Evolutionary conservation across 129 eudicot genomes (phyloP), one percentile per base, ranked within the genome.

Genomic region (Pittosporum tobira): DNA sequence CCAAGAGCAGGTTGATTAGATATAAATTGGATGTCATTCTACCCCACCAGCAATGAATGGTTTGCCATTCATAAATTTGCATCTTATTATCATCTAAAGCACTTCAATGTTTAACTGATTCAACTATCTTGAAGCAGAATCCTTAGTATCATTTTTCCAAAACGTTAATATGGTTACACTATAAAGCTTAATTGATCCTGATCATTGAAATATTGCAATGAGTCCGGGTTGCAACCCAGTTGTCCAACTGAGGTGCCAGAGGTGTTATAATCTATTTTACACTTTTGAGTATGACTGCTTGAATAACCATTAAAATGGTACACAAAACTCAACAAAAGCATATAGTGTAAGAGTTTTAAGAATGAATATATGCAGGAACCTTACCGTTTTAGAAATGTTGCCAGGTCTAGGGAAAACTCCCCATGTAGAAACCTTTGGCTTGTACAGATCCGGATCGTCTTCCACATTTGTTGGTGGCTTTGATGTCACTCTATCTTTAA

Each of bases 401-500:
- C 63, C 69, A 8, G 95, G 98, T 68, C 94, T 83, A 52, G 94
- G 94, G 63, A 84, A 87, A 75, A 80, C 79, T 49, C 98, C 94
- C 96, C 94, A 91, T 0, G 98, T 83, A 51, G 96, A 80, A 71
- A 87, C 88, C 77, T 81, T 91, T 43, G 98, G 96, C 74, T 91
- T 81, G 63, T 91, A 86, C 27, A 87, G 74, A 52, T 83, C 96
- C 6, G 62, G 48, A 28, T 73, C 76, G 14, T 86, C 94, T 61
- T 91, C 79, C 42, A 53, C 27, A 29, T 51, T 23, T 46, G 82
- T 52, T 23, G 59, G 43, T 26, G 75, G 63, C 57, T 63, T 44
- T 50, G 80, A 51, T 46, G 57, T 23, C 49, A 42, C 43, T 37
- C 54, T 51, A n/a, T 71, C 74, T 61, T 55, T 80, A 57, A 91